Conservation (phyloP, 2,329 filamentous ascomycete genomes). For the Fusarium pseudonygamai region DNA sequence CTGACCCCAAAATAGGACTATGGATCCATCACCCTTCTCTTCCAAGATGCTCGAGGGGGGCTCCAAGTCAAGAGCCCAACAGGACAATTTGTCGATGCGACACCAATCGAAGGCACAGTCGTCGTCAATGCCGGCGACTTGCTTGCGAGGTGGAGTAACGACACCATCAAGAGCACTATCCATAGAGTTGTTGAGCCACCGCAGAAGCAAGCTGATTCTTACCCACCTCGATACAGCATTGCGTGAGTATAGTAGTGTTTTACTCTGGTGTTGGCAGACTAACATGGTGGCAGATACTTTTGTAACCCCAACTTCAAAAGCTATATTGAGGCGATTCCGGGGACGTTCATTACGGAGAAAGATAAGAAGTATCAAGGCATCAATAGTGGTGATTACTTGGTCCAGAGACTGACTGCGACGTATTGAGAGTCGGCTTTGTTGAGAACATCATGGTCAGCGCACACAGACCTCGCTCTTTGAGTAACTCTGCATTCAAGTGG, state of each 20-base stretch:
- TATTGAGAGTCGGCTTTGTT: constrained; percentile 56
- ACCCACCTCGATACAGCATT: constrained; percentile 85
- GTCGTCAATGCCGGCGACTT: constrained; percentile 92
- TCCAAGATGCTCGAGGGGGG: constrained; percentile 67
- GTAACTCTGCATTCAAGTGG: neutral
- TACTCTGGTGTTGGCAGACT: neutral
- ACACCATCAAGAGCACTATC: constrained; percentile 88
- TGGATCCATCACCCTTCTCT: constrained; percentile 68
- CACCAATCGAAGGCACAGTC: constrained; percentile 81
- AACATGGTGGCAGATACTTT: constrained; percentile 69
- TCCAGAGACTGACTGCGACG: constrained; percentile 80
- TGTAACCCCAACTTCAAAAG: constrained; percentile 85
- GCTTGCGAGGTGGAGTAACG: constrained; percentile 88
- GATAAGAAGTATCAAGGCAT: constrained; percentile 84
- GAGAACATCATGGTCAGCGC: neutral
- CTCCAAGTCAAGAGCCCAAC: constrained; percentile 73
- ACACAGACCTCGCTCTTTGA: neutral
- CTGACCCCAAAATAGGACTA: constrained; percentile 55
- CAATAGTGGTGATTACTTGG: constrained; percentile 82
- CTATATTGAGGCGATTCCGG: constrained; percentile 82
- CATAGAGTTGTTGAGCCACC: constrained; percentile 92
- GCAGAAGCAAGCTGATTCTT: constrained; percentile 61
- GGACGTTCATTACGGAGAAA: constrained; percentile 70
- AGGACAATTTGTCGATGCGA: constrained; percentile 83
- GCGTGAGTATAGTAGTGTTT: constrained; percentile 63